Percentiles rank a stretch among this genome's conserved stretches.
Conservation (phyloP, 2,329 filamentous ascomycete species). For the Colletotrichum zoysiae region DNA sequence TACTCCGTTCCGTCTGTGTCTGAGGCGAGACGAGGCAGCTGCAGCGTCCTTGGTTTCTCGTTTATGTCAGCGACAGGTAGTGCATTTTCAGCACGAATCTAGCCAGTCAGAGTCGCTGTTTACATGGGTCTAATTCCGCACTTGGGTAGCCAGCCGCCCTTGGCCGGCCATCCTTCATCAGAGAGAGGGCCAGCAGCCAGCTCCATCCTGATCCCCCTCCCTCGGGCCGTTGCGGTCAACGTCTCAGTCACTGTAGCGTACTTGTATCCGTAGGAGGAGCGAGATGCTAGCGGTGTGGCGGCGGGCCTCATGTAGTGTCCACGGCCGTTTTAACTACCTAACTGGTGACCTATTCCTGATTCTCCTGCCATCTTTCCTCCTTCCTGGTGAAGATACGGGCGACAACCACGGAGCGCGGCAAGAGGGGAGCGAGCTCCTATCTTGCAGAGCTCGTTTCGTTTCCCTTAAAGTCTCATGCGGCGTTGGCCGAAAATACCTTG, state of each 20-base stretch:
- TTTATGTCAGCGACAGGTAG: too few relatives aligned
- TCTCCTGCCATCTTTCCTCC: neutral
- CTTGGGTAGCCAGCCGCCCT: neutral
- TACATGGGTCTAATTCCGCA: neutral
- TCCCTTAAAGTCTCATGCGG: neutral
- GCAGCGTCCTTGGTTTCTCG: neutral
- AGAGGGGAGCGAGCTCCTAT: neutral
- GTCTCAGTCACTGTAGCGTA: neutral
- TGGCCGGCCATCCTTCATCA: neutral
- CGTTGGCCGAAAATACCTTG: neutral
- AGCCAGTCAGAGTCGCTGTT: too few relatives aligned
- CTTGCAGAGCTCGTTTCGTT: neutral
- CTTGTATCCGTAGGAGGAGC: neutral
- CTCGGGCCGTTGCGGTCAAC: conserved; percentile 14
- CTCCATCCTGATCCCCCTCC: neutral
- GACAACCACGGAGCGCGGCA: neutral
- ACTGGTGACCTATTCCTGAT: neutral
- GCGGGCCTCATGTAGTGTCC: neutral
- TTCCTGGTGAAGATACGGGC: neutral
- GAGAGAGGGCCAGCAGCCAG: neutral
- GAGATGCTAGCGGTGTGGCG: neutral
- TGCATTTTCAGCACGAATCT: too few relatives aligned
- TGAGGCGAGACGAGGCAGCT: neutral
- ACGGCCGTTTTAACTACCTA: neutral
- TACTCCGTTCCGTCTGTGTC: neutral